These are phyloP conservation scores for Sutorius eximius DNA, from an alignment of 1,284 basidiomycete species.

Conservation along the genomic window DNA sequence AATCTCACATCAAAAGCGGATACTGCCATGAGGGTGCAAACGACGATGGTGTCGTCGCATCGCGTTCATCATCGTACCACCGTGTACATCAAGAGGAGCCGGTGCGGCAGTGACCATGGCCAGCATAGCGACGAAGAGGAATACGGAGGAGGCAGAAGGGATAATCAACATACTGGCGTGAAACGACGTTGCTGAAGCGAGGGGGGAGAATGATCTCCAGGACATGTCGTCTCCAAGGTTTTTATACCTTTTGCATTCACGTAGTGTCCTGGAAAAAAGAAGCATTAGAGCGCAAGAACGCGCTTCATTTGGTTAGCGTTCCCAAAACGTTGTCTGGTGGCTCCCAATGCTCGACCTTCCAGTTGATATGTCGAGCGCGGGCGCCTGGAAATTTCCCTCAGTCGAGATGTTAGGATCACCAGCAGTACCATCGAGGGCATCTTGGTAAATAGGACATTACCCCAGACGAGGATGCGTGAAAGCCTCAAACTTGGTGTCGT, in stretches of 20 bases:
- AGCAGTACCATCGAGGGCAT: neutral
- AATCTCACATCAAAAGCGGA: neutral
- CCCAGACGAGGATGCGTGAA: neutral
- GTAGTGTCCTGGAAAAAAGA: neutral
- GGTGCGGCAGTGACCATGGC: constrained; percentile 3
- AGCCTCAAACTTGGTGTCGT: neutral
- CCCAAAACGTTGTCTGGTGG: neutral
- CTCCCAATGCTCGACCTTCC: neutral
- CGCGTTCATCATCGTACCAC: neutral
- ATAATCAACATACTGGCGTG: constrained; percentile 5
- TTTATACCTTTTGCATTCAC: constrained; percentile 11
- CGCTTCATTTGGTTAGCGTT: neutral
- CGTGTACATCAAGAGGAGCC: neutral
- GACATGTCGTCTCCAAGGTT: neutral
- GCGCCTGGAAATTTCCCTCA: neutral
- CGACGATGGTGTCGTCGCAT: constrained; percentile 2
- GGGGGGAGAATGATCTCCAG: neutral
- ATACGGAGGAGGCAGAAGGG: neutral
- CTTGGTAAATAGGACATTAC: neutral
- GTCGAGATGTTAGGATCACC: neutral
- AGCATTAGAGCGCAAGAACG: neutral
- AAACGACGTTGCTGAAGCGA: neutral
- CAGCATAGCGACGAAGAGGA: constrained; percentile 6
- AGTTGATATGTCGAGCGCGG: neutral
- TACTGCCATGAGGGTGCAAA: neutral